Base-by-base conservation (phyloP, 345 rosid genomes). In the Hypericum androsaemum region DNA sequence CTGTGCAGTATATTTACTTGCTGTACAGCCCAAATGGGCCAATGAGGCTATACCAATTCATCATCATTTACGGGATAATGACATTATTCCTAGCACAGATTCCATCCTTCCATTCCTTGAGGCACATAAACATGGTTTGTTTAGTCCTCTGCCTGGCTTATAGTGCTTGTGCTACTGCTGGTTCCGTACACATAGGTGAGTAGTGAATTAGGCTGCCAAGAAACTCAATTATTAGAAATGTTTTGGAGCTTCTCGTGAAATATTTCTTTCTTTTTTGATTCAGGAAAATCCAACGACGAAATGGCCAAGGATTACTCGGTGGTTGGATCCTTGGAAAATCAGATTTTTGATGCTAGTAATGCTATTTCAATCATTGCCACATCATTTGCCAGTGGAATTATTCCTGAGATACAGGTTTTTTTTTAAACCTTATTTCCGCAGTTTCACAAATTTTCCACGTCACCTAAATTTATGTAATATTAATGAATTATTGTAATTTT, bases 351-450 rank as follows among this genome's bases (percentile, higher is more conserved):
- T 8, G 65, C 73, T n/a, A 54, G 74, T 39, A 77, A 77, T 47
- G 84, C 67, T 12, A 66, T 79, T 46, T 71, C 77, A 7, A 73
- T 79, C 64, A 74, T 79, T 5, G 62, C 75, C 13, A 79, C 81
- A 38, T 66, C 79, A 5, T 79, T 65, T 55, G 84, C 67, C 0
- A 56, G 77, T 41, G 89, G 79, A 46, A 82, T 82, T 10, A 74
- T 82, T 22, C 84, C 84, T 5, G 88, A 82, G 62, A 82, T 79
- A 41, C 88, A 82, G 80, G 80, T 73, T 39, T 44, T 36, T n/a
- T 17, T 52, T 16, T 8, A 5, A 1, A 22, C 32, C 32, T 1
- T 22, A 22, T 22, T 22, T 22, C 4, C 32, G 32, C 32, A 22
- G 1, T 22, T 22, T 22, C 2, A 22, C 32, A 22, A 22, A 1